These are phyloP conservation scores for Fusarium sp. DNA, from an alignment of 2,329 filamentous ascomycete genomes.

Conservation along the genomic window DNA sequence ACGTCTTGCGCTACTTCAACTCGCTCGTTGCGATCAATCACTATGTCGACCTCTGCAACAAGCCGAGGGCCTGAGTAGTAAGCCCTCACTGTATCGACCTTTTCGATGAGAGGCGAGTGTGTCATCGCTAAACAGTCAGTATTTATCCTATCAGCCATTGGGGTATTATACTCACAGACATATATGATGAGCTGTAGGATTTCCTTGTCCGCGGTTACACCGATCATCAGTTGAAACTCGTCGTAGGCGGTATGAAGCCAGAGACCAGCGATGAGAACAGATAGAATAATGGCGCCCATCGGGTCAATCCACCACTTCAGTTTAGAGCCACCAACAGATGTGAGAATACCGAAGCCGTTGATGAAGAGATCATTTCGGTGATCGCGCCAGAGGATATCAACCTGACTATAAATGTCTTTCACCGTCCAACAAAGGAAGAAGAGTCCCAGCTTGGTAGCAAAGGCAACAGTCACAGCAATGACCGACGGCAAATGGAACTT, in stretches of 20 bases:
- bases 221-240: conserved; percentile 92
- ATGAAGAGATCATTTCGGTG: conserved; percentile 97
- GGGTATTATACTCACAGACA: conserved; percentile 65
- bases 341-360: conserved; percentile 92
- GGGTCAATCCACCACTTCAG: conserved; percentile 96
- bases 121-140: neutral
- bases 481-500: conserved; percentile 83
- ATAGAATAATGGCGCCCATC: conserved; percentile 86
- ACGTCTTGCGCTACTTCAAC: conserved; percentile 88
- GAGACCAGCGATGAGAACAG: conserved; percentile 77
- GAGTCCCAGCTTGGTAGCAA: conserved; percentile 81
- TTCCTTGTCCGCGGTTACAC: conserved; percentile 84
- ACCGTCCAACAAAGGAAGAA: conserved; percentile 94
- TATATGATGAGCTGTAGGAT: conserved; percentile 96
- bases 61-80: conserved; percentile 90
- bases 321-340: conserved; percentile 87
- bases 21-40: conserved; percentile 81
- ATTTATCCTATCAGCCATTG: neutral
- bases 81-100: conserved; percentile 87
- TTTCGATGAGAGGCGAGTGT: neutral
- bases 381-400: conserved; percentile 94
- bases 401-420: conserved; percentile 89
- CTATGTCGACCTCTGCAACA: conserved; percentile 95
- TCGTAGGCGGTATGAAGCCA: conserved; percentile 88
- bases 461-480: conserved; percentile 84